These are phyloP conservation scores for Taxillus chinensis DNA, from an alignment of 164 flowering plant genomes.

Conservation along the genomic window DNA sequence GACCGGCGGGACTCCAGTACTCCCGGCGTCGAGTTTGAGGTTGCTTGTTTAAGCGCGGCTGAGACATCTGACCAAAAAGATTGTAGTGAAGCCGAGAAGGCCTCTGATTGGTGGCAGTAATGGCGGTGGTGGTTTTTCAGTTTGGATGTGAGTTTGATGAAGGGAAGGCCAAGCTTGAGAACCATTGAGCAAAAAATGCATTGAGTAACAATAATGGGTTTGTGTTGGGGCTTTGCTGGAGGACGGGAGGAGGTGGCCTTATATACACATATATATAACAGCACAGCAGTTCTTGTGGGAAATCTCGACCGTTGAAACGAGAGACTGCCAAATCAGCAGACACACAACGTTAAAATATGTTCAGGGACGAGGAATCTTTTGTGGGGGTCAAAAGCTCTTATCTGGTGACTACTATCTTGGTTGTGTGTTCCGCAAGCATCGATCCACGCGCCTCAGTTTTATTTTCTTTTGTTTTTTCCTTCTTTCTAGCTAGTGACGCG, in stretches of 20 bases:
- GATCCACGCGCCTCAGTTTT: too few species aligned
- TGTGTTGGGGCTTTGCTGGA: neutral
- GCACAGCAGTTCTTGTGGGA: neutral
- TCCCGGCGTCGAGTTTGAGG: slow-evolving; percentile 9
- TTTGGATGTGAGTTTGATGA: slow-evolving; percentile 12
- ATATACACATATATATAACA: too few species aligned
- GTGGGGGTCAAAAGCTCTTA: neutral
- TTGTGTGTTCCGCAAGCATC: too few species aligned
- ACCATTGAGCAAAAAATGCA: slow-evolving; percentile 18
- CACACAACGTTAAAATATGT: neutral
- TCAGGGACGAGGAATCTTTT: neutral
- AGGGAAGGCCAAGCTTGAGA: slow-evolving; percentile 18
- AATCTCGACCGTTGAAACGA: neutral
- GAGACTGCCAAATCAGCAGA: neutral
- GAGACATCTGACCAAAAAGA: slow-evolving; percentile 31
- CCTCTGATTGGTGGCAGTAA: slow-evolving; percentile 7
- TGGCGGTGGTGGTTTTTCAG: slow-evolving; percentile 26
- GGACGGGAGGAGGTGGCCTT: neutral
- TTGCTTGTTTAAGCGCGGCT: slow-evolving; percentile 13
- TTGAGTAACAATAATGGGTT: neutral
- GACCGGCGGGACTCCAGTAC: slow-evolving; percentile 11
- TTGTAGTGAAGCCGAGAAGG: slow-evolving; percentile 19
- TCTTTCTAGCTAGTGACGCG: too few species aligned
- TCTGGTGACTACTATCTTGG: neutral
- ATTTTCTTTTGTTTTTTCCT: too few species aligned